phyloP scores from a whole-genome alignment of 148 eudicot species.

The Persicaria tinctoria region DNA sequence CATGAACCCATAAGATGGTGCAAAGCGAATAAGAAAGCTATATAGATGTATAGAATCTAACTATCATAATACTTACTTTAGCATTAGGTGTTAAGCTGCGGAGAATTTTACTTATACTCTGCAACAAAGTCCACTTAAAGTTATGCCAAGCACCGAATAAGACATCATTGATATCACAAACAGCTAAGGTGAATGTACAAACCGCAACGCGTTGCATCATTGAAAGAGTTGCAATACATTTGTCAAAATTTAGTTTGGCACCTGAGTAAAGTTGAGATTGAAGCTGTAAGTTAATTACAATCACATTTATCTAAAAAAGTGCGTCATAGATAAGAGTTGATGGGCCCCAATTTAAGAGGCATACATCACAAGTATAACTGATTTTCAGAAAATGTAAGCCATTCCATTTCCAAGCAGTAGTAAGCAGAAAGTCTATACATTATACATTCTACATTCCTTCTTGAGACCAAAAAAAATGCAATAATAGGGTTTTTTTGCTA shows the following conservation, averaged over 20 bases:
- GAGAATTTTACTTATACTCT: constrained; percentile 65
- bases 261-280: constrained; percentile 19
- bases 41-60: background rate
- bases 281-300: background rate
- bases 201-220: constrained; percentile 83
- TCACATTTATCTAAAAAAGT: background rate
- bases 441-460: background rate
- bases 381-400: background rate
- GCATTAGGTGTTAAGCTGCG: constrained; percentile 71
- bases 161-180: background rate
- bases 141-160: background rate
- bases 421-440: background rate
- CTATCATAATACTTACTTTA: constrained; percentile 35
- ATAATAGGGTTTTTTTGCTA: background rate
- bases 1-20: constrained; percentile 2
- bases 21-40: constrained; percentile 1
- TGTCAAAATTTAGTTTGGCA: constrained; percentile 76
- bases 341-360: background rate
- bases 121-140: constrained; percentile 15
- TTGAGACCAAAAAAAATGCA: background rate
- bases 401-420: background rate
- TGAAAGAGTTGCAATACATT: constrained; percentile 79
- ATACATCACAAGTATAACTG: background rate
- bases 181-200: constrained; percentile 17
- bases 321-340: background rate